phyloP scores from a whole-genome alignment of 371 early-diverging fungal genomes.

The Dentiscutata heterogama region DNA sequence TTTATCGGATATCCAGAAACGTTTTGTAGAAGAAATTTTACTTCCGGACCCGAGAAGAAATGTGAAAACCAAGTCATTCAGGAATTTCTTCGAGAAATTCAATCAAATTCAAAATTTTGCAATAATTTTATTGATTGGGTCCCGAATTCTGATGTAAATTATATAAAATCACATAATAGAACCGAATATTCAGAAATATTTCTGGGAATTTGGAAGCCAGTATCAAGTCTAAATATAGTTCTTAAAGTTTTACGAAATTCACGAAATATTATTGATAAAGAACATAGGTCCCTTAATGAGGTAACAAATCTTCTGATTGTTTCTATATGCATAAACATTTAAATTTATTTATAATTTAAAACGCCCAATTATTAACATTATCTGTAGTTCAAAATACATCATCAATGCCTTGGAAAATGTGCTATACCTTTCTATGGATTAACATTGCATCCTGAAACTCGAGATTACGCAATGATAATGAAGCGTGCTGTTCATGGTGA shows the following conservation, averaged over 20 bases:
- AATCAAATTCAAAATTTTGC: not conserved
- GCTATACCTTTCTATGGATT: constrained; percentile 20
- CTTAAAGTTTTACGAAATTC: not conserved
- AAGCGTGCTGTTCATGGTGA: not conserved
- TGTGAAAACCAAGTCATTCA: too few relatives aligned
- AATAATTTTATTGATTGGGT: constrained; percentile 22
- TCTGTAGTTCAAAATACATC: constrained; percentile 1
- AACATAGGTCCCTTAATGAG: not conserved
- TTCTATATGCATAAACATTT: too few relatives aligned
- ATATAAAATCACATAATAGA: not conserved
- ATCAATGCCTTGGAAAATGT: not conserved
- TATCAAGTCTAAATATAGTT: not conserved
- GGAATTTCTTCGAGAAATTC: constrained; percentile 10
- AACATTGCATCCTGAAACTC: not conserved
- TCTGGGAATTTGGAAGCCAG: not conserved
- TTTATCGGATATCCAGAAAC: too few relatives aligned
- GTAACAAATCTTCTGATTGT: not conserved
- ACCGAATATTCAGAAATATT: constrained; percentile 8
- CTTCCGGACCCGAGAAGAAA: too few relatives aligned
- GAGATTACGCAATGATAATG: not conserved
- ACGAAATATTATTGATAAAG: not conserved
- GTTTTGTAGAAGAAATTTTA: too few relatives aligned
- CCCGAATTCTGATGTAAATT: not conserved
- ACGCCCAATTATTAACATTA: too few relatives aligned
- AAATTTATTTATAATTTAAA: too few relatives aligned